Percentiles rank a stretch among this genome's conserved stretches.
phyloP scores from a whole-genome alignment of 1,284 basidiomycete genomes.

The Moesziomyces aphidis region DNA sequence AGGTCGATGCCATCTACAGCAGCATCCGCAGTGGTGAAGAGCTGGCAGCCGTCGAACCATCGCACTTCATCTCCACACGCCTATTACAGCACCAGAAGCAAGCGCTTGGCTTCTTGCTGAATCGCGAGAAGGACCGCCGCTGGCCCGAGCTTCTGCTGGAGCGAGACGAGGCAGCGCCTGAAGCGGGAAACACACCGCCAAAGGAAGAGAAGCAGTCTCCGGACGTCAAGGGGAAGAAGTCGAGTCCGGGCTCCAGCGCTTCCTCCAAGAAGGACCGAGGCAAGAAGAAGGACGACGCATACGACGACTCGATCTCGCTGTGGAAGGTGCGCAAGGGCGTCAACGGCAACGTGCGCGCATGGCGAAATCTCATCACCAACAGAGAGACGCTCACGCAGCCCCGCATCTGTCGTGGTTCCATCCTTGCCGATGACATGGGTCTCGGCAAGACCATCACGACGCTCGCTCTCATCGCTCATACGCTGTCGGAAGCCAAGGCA shows the following conservation, averaged over 20 bases:
- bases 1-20: conserved; percentile 93
- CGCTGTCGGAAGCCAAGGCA: conserved; percentile 76
- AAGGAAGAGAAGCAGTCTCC: not conserved
- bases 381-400: conserved; percentile 76
- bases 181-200: not conserved
- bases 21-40: conserved; percentile 87
- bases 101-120: conserved; percentile 94
- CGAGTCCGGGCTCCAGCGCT: not conserved
- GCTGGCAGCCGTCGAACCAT: conserved; percentile 79
- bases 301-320: conserved; percentile 75
- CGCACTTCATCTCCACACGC: conserved; percentile 85
- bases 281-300: conserved; percentile 3
- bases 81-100: conserved; percentile 98
- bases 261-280: conserved; percentile 4
- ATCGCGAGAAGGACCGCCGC: conserved; percentile 75
- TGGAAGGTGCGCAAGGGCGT: conserved; percentile 78
- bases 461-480: conserved; percentile 87
- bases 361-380: conserved; percentile 82
- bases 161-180: not conserved
- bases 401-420: conserved; percentile 83
- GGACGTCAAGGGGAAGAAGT: not conserved
- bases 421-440: conserved; percentile 82
- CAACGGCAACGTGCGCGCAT: conserved; percentile 72
- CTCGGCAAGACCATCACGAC: conserved; percentile 97
- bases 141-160: conserved; percentile 51